Percentiles rank a stretch among this genome's conserved stretches.
Evolutionary conservation across 768 basidiomycete species (phyloP).

Genomic region (Macrocybe gigantea): DNA sequence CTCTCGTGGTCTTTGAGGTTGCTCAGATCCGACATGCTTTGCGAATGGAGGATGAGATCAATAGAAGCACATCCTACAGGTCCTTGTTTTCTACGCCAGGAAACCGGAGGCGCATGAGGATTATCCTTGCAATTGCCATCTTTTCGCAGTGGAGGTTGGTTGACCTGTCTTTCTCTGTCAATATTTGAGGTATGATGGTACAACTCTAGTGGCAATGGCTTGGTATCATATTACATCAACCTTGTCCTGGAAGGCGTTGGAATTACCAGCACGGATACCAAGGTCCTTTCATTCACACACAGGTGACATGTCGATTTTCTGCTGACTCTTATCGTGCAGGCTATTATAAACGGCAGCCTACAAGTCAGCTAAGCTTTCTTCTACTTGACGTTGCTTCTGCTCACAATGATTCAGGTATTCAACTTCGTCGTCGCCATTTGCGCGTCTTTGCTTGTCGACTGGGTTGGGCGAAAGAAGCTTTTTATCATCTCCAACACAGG

Average conservation of each 20-base stretch:
- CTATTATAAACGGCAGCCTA: slow-evolving; percentile 56
- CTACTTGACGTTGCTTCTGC: neutral
- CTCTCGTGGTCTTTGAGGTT: slow-evolving; percentile 50
- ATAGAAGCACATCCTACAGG: slow-evolving; percentile 39
- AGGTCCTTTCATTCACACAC: slow-evolving; percentile 10
- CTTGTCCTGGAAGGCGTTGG: slow-evolving; percentile 62
- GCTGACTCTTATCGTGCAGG: slow-evolving; percentile 8
- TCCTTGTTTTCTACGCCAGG: slow-evolving; percentile 57
- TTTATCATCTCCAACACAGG: slow-evolving; percentile 62
- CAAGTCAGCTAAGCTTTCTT: slow-evolving; percentile 30
- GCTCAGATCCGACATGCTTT: slow-evolving; percentile 69
- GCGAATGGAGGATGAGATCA: slow-evolving; percentile 52
- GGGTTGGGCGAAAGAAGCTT: slow-evolving; percentile 60
- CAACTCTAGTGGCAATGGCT: slow-evolving; percentile 49
- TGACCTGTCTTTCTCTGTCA: neutral
- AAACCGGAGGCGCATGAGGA: slow-evolving; percentile 61
- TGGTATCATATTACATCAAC: slow-evolving; percentile 72
- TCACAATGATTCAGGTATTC: slow-evolving; percentile 36
- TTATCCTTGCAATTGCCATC: slow-evolving; percentile 60
- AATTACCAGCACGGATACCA: slow-evolving; percentile 44
- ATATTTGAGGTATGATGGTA: slow-evolving; percentile 1
- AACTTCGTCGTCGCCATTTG: slow-evolving; percentile 55
- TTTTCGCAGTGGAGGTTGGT: slow-evolving; percentile 72
- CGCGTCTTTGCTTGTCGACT: slow-evolving; percentile 62
- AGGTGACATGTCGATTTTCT: too few relatives aligned